Conservation (phyloP, 495 filamentous ascomycete species). For the Lophiostoma macrostomum region DNA sequence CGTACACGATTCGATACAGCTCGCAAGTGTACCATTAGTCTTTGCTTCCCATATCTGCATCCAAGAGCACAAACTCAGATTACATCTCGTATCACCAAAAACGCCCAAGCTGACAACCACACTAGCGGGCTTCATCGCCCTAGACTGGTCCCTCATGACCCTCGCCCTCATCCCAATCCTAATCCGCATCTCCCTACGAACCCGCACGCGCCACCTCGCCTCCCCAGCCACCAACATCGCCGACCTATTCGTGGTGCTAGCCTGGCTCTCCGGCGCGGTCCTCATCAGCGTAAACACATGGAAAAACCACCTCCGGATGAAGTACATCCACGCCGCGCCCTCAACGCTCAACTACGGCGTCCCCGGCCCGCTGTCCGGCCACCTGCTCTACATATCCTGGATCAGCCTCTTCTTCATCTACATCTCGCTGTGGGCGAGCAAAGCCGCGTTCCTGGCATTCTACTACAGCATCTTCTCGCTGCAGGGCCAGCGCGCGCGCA, state of each 20-base stretch:
- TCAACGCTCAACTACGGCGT: constrained; percentile 33
- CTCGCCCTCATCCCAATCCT: constrained; percentile 38
- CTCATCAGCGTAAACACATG: constrained; percentile 42
- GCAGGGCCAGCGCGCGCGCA: constrained; percentile 26
- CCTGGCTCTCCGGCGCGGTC: constrained; percentile 38
- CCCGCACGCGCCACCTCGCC: constrained; percentile 12
- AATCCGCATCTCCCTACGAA: constrained; percentile 37
- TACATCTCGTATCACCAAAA: too few species aligned
- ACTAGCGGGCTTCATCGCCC: constrained; percentile 39
- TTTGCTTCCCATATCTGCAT: too few species aligned
- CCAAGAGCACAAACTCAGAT: too few species aligned
- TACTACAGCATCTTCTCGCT: constrained; percentile 37
- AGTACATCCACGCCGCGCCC: constrained; percentile 28
- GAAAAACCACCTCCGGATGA: constrained; percentile 37
- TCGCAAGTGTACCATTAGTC: too few species aligned
- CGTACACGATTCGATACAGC: not conserved
- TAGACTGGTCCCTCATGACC: constrained; percentile 41
- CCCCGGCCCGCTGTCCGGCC: constrained; percentile 20
- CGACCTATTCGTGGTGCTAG: constrained; percentile 37
- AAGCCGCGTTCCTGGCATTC: constrained; percentile 41
- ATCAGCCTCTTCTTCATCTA: constrained; percentile 43
- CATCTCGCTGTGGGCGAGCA: constrained; percentile 38
- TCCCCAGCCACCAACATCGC: constrained; percentile 32
- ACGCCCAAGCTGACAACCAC: not conserved
- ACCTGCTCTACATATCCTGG: constrained; percentile 41